A percentile compares a stretch with the other conserved stretches of the same genome.
phyloP scores from a whole-genome alignment of 2,329 filamentous ascomycete species.

The Cladosporium sp. region DNA sequence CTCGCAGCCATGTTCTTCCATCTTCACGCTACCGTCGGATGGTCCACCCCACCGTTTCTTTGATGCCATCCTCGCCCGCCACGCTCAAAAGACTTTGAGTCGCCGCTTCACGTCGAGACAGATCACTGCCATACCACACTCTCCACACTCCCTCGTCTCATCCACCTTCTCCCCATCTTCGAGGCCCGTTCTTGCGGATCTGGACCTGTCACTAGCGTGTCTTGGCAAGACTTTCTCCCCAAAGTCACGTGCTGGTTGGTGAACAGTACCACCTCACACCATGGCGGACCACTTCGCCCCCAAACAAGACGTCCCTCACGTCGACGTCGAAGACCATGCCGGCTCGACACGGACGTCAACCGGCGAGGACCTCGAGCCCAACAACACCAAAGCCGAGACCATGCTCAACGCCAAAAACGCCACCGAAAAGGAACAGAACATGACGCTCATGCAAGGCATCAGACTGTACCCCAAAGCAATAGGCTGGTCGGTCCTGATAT shows the following conservation, averaged over 20 bases:
- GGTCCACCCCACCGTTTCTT: constrained; percentile 21
- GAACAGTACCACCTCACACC: not conserved
- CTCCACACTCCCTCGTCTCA: constrained; percentile 2
- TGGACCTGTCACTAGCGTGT: constrained; percentile 11
- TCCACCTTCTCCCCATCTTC: constrained; percentile 8
- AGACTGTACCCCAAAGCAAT: constrained; percentile 85
- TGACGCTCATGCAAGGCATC: constrained; percentile 70
- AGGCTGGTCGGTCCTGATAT: constrained; percentile 79
- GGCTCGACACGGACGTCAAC: constrained; percentile 30
- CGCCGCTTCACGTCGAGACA: not conserved
- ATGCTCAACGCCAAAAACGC: constrained; percentile 48
- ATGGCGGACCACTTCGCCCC: constrained; percentile 13
- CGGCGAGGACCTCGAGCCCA: constrained; percentile 37
- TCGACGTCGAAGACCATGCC: constrained; percentile 28
- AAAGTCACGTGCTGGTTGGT: not conserved
- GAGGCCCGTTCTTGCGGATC: constrained; percentile 9
- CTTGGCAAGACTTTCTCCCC: constrained; percentile 10
- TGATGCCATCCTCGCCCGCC: constrained; percentile 4
- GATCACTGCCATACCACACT: not conserved
- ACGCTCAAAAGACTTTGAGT: constrained; percentile 18
- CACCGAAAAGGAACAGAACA: constrained; percentile 52
- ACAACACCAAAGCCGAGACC: constrained; percentile 32
- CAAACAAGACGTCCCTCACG: constrained; percentile 18
- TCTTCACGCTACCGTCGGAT: constrained; percentile 12
- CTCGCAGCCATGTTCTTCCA: constrained; percentile 22